A percentile compares a stretch with the other conserved stretches of the same genome.
phyloP scores from a whole-genome alignment of 768 basidiomycete genomes.

The Phylloporus scabripes region DNA sequence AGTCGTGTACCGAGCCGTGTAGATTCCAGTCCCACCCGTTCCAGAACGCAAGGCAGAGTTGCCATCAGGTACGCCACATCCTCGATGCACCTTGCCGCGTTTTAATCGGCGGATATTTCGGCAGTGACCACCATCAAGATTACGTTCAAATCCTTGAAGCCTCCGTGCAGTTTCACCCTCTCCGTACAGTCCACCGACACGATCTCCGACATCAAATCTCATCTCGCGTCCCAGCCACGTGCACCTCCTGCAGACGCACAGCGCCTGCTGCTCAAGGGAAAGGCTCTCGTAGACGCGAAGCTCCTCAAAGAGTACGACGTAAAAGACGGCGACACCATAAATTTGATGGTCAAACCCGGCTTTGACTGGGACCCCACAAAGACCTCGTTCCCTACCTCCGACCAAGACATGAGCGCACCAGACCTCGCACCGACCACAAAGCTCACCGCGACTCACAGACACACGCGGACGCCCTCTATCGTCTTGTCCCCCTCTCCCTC shows the following conservation, averaged over 20 bases:
- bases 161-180: conserved; percentile 69
- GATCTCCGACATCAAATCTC: conserved; percentile 71
- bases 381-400: conserved; percentile 23
- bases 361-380: conserved; percentile 57
- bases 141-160: conserved; percentile 90
- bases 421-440: conserved; percentile 19
- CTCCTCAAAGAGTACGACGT: conserved; percentile 88
- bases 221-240: conserved; percentile 57
- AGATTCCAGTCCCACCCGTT: conserved; percentile 59
- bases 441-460: conserved; percentile 34
- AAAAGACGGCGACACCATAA: conserved; percentile 75
- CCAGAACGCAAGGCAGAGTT: conserved; percentile 44
- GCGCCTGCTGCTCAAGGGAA: conserved; percentile 88
- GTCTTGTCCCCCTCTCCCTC: conserved; percentile 76
- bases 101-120: conserved; percentile 7
- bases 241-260: conserved; percentile 80
- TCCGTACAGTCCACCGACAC: conserved; percentile 76
- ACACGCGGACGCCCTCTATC: conserved; percentile 70
- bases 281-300: conserved; percentile 84
- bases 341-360: conserved; percentile 80
- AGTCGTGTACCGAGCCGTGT: conserved; percentile 11
- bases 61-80: conserved; percentile 25
- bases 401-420: conserved; percentile 19
- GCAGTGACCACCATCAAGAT: conserved; percentile 43
- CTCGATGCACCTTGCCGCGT: conserved; percentile 1